Percentiles rank a stretch among this genome's conserved stretches.
phyloP scores from a whole-genome alignment of 495 filamentous ascomycete species.

The Penicillium coffeae region DNA sequence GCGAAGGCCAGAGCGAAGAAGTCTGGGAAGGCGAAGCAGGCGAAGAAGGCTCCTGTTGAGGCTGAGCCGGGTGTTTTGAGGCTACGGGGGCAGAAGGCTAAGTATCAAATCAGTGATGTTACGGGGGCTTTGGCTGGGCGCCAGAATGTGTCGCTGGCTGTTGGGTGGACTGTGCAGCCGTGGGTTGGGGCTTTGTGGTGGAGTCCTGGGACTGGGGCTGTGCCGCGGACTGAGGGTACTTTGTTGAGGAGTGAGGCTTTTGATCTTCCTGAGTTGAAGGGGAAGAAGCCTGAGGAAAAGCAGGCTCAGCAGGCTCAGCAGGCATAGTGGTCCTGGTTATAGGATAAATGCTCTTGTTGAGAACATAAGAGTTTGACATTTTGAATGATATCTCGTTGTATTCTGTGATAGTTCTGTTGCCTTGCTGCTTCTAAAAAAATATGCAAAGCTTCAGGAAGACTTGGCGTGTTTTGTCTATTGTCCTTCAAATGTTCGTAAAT shows the following conservation, averaged over 20 bases:
- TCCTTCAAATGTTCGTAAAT: no score
- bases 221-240: constrained; percentile 60
- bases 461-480: no score
- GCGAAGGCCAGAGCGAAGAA: constrained; percentile 16
- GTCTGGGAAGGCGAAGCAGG: constrained; percentile 4
- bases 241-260: constrained; percentile 64
- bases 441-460: no score
- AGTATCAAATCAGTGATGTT: constrained; percentile 92
- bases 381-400: no score
- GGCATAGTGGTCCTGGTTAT: no score
- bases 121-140: constrained; percentile 65
- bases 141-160: constrained; percentile 67
- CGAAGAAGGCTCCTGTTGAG: constrained; percentile 21
- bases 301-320: neutral
- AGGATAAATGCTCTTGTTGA: no score
- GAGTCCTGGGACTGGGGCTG: constrained; percentile 52
- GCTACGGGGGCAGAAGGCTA: constrained; percentile 76
- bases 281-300: constrained; percentile 24
- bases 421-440: no score
- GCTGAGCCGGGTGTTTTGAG: constrained; percentile 56
- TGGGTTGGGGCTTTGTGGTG: constrained; percentile 89
- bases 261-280: constrained; percentile 69
- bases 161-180: constrained; percentile 96
- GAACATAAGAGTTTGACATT: no score
- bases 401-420: no score